Percentiles rank a stretch among this genome's conserved stretches.
Conservation (phyloP, 352 stramenopile species). For the Elongisporangium anandrum region DNA sequence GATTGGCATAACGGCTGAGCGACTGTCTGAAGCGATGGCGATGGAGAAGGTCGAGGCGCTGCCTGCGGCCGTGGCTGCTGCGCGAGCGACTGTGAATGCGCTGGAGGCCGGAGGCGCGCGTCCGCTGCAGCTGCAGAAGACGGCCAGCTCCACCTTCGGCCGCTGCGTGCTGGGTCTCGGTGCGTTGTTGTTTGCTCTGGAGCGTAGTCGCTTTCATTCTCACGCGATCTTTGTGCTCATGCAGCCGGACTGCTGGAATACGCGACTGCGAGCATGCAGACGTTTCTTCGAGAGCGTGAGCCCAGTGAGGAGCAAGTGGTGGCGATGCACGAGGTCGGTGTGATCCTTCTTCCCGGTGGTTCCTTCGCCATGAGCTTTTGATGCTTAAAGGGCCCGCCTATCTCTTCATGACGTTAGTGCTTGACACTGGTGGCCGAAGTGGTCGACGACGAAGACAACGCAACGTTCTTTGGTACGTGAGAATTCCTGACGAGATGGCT, state of each 20-base stretch:
- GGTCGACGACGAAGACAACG: constrained; percentile 78
- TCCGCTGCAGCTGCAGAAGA: no score
- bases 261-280: constrained; percentile 37
- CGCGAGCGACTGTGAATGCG: constrained; percentile 19
- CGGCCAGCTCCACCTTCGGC: constrained; percentile 37
- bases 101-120: constrained; percentile 2
- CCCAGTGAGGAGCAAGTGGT: constrained; percentile 24
- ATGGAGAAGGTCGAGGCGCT: constrained; percentile 20
- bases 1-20: no score
- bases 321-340: constrained; percentile 38
- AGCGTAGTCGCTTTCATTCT: neutral
- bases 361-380: neutral
- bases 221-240: neutral
- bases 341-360: neutral
- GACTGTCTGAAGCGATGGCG: constrained; percentile 19
- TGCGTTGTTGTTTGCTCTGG: constrained; percentile 13
- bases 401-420: constrained; percentile 12
- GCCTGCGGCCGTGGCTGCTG: constrained; percentile 14
- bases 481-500: no score
- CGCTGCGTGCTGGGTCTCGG: constrained; percentile 74
- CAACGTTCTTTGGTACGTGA: constrained; percentile 59
- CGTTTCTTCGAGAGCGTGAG: constrained; percentile 27
- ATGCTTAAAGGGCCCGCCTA: neutral
- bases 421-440: constrained; percentile 47
- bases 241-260: constrained; percentile 66